Evolutionary conservation across 1,284 basidiomycete genomes (phyloP).

Genomic region (Sporisorium sorghi): DNA sequence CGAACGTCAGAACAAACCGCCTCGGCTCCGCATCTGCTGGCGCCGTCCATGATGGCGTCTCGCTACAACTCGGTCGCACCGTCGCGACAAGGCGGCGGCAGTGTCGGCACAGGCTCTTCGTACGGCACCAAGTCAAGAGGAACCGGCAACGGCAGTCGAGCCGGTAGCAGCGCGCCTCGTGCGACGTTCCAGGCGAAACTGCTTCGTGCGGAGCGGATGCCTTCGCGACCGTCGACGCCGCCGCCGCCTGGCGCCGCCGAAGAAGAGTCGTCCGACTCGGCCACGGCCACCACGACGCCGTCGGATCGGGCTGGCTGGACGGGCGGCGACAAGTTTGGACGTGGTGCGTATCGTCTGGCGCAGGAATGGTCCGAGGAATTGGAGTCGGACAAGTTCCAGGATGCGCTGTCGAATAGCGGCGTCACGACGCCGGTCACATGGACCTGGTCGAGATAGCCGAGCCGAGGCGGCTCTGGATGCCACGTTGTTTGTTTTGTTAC

Average conservation of each 20-base stretch:
- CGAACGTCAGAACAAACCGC: constrained; percentile 33
- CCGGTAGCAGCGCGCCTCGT: constrained; percentile 34
- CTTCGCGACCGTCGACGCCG: constrained; percentile 38
- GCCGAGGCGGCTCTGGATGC: neutral
- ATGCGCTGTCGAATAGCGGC: constrained; percentile 46
- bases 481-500: constrained; percentile 1
- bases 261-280: constrained; percentile 36
- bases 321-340: constrained; percentile 49
- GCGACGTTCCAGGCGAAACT: constrained; percentile 50
- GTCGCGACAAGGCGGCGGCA: constrained; percentile 46
- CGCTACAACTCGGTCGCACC: constrained; percentile 43
- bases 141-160: constrained; percentile 25
- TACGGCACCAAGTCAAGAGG: constrained; percentile 35
- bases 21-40: constrained; percentile 35
- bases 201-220: constrained; percentile 49
- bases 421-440: constrained; percentile 50
- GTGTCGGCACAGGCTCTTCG: constrained; percentile 37
- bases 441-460: constrained; percentile 46
- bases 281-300: constrained; percentile 33
- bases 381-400: constrained; percentile 45
- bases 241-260: constrained; percentile 28
- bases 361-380: constrained; percentile 45
- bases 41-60: constrained; percentile 37
- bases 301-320: constrained; percentile 48
- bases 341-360: constrained; percentile 37